These are phyloP conservation scores for Xylaria castorea DNA, from an alignment of 495 filamentous ascomycete genomes.

Conservation along the genomic window DNA sequence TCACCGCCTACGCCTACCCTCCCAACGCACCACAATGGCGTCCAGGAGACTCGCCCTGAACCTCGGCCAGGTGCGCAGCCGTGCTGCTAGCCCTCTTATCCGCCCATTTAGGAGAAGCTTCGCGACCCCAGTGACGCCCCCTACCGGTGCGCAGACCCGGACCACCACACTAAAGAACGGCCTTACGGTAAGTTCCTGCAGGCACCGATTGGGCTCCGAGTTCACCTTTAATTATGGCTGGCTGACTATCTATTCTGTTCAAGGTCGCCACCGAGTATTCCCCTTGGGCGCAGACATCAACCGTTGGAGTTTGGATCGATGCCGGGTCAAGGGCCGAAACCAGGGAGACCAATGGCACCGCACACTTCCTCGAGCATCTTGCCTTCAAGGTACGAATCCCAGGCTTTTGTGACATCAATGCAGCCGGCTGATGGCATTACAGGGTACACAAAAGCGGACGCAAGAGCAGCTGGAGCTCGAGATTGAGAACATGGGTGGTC, in stretches of 20 bases:
- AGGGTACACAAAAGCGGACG: conserved; percentile 89
- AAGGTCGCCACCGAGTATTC: conserved; percentile 98
- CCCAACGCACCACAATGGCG: conserved; percentile 73
- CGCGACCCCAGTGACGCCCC: conserved; percentile 75
- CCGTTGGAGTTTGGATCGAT: conserved; percentile 99
- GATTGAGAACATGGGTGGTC: conserved; percentile 99
- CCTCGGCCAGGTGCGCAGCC: conserved; percentile 84
- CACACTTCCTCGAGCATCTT: conserved; percentile 98
- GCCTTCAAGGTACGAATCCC: conserved; percentile 86
- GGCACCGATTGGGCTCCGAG: conserved; percentile 43
- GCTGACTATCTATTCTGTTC: conserved; percentile 48
- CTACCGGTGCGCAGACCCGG: conserved; percentile 78
- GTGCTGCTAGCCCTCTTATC: conserved; percentile 74
- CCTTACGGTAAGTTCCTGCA: conserved; percentile 75
- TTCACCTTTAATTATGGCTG: conserved; percentile 17
- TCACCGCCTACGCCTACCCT: conserved; percentile 31
- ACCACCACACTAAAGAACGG: conserved; percentile 96
- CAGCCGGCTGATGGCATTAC: conserved; percentile 33
- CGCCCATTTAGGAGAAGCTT: conserved; percentile 80
- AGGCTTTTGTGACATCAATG: conserved; percentile 6
- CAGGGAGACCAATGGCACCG: conserved; percentile 97
- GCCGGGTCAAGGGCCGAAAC: conserved; percentile 98
- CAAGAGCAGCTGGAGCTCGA: conserved; percentile 98
- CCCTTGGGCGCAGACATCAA: conserved; percentile 97
- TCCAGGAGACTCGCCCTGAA: conserved; percentile 91